Conservation (phyloP, 2,329 filamentous ascomycete species). For the Thelonectria rubi region DNA sequence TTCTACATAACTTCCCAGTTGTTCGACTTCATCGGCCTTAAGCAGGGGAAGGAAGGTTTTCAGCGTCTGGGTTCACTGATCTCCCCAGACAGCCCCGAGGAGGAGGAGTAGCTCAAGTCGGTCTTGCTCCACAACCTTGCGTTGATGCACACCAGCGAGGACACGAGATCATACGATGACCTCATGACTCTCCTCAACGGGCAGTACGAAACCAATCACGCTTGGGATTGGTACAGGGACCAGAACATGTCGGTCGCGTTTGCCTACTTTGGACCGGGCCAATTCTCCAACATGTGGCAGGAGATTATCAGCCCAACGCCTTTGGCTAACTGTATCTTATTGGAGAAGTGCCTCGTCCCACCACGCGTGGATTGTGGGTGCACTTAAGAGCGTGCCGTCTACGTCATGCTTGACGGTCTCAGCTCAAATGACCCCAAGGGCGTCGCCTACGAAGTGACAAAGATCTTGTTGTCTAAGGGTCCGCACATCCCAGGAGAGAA, state of each 20-base stretch:
- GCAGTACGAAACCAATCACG: slow-evolving; percentile 29
- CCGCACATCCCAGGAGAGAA: neutral
- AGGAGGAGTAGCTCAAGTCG: slow-evolving; percentile 25
- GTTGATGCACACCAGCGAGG: slow-evolving; percentile 20
- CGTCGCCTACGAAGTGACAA: neutral
- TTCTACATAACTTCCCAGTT: slow-evolving; percentile 47
- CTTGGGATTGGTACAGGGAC: slow-evolving; percentile 35
- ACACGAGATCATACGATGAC: neutral
- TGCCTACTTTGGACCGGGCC: slow-evolving; percentile 32
- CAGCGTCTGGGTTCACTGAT: slow-evolving; percentile 30
- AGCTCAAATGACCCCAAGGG: neutral
- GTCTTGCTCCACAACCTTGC: slow-evolving; percentile 31
- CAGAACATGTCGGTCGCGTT: slow-evolving; percentile 37
- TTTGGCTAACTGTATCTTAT: slow-evolving; percentile 35
- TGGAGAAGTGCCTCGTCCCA: slow-evolving; percentile 34
- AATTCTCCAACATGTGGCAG: slow-evolving; percentile 38
- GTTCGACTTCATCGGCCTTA: slow-evolving; percentile 17
- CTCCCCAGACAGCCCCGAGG: slow-evolving; percentile 18
- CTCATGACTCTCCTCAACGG: slow-evolving; percentile 9
- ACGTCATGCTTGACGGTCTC: slow-evolving; percentile 24
- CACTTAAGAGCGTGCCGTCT: slow-evolving; percentile 31
- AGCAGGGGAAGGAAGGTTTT: slow-evolving; percentile 28
- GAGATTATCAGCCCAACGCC: slow-evolving; percentile 36
- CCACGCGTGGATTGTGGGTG: slow-evolving; percentile 37
- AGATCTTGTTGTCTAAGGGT: neutral